A percentile compares a stretch with the other conserved stretches of the same genome.
phyloP scores from a whole-genome alignment of 2,329 filamentous ascomycete species.

The Talaromyces sp. region DNA sequence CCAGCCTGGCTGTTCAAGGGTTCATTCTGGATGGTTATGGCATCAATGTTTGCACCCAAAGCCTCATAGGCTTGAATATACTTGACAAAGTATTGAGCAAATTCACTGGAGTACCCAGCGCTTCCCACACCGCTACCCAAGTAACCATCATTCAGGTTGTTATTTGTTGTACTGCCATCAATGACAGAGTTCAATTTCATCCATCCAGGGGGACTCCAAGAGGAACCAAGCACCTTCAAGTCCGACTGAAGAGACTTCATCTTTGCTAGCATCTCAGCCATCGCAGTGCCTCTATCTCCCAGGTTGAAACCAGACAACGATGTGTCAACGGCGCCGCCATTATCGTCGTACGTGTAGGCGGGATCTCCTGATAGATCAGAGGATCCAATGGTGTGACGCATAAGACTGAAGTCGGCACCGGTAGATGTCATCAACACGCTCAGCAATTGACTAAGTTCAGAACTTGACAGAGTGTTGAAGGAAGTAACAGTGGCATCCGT shows the following conservation, averaged over 20 bases:
- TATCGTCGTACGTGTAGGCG: slow-evolving; percentile 17
- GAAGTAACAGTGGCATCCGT: slow-evolving; percentile 16
- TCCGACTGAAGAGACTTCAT: slow-evolving; percentile 14
- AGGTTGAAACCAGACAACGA: background rate
- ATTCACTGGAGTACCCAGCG: slow-evolving; percentile 4
- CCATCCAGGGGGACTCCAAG: slow-evolving; percentile 16
- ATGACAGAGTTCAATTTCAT: slow-evolving; percentile 12
- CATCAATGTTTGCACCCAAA: slow-evolving; percentile 15
- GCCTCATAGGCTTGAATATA: slow-evolving; percentile 14
- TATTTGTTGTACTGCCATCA: background rate
- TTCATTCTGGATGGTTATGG: slow-evolving; percentile 16
- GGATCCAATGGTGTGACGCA: slow-evolving; percentile 15
- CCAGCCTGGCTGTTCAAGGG: slow-evolving; percentile 11
- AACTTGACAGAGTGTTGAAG: slow-evolving; percentile 9
- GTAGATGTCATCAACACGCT: slow-evolving; percentile 3
- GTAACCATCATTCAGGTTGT: slow-evolving; percentile 12
- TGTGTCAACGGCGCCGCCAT: slow-evolving; percentile 2
- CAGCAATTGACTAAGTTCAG: background rate
- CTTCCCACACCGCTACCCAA: background rate
- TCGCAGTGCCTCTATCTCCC: slow-evolving; percentile 12
- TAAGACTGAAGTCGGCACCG: slow-evolving; percentile 14
- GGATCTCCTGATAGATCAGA: slow-evolving; percentile 15
- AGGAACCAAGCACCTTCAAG: slow-evolving; percentile 12
- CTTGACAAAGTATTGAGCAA: slow-evolving; percentile 18
- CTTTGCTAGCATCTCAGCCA: slow-evolving; percentile 12